Base-by-base conservation (phyloP, 805 yeast species). In the Myxozyma lipomycoides region DNA sequence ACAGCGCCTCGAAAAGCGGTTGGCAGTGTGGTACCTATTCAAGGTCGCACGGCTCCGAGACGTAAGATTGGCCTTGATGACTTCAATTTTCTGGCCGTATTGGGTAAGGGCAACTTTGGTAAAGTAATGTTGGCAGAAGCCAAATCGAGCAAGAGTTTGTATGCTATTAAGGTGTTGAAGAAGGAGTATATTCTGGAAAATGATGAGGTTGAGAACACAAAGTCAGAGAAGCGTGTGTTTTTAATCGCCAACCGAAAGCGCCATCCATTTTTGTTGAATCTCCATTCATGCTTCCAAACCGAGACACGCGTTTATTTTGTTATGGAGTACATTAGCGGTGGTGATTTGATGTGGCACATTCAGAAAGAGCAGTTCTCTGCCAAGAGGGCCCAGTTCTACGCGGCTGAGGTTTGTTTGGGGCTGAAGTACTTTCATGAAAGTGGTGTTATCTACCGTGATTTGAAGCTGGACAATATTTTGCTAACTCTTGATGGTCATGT, bases 271-370 rank as follows among this genome's bases (percentile, higher is more conserved):
- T 75, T 93, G 65, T 77, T 93, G 61, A 89, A 89, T 62, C 73
- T 93, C 56, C 91, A 83, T 66, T 93, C 96, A 64, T 90, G 97
- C 63, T 93, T 93, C 78, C 99, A 93, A 71, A 93, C 98, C 0
- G 98, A 93, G 61, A 93, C 95, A 66, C 81, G 98, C 65, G 86
- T 93, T 38, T 93, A 93, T 68, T 93, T 93, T 71, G 98, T 95
- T 15, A 93, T 93, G 99, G 98, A 93, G 68, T 93, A 89, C 65
- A 84, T 93, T 45, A 83, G 95, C 19, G 99, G 98, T 52, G 99
- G 99, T 68, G 99, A 93, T 72, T 77, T 93, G 64, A 93, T 93
- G 98, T 90, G 96, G 95, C 99, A 93, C 67, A 95, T 93, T 62
- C 98, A 93, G 70, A 87, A 88, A 64, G 85, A 86, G 52, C 78